Evolutionary conservation across 2,329 filamentous ascomycete species (phyloP).

Genomic region (Colletotrichum chrysophilum): DNA sequence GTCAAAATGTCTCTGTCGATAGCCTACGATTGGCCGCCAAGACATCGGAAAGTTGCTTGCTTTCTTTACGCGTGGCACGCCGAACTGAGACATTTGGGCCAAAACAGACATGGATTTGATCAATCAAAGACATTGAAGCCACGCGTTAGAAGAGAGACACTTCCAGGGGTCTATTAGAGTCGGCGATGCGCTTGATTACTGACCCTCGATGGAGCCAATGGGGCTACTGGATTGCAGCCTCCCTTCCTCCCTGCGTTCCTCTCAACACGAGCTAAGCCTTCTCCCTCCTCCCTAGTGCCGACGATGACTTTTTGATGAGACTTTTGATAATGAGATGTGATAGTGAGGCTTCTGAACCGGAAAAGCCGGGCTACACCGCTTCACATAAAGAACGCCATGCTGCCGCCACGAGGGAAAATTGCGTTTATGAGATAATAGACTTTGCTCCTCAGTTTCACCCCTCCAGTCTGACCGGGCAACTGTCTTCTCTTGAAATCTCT

Average conservation of each 20-base stretch:
- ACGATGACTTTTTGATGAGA: background rate
- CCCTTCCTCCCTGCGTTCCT: slow-evolving; percentile 18
- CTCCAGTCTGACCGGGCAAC: background rate
- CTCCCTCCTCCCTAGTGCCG: background rate
- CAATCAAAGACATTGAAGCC: slow-evolving; percentile 14
- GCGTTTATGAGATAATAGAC: background rate
- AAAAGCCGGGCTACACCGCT: background rate
- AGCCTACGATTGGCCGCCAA: background rate
- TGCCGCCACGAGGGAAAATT: background rate
- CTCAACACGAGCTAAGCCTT: slow-evolving; percentile 16
- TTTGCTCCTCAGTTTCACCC: background rate
- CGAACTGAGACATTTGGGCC: background rate
- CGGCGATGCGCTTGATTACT: slow-evolving; percentile 6
- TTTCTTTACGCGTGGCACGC: background rate
- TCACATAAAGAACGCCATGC: slow-evolving; percentile 2
- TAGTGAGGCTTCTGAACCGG: background rate
- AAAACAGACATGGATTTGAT: background rate
- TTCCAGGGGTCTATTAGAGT: background rate
- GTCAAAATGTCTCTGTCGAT: background rate
- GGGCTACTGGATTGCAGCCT: background rate
- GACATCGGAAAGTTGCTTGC: slow-evolving; percentile 9
- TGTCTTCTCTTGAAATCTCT: background rate
- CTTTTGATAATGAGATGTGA: background rate
- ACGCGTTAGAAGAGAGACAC: background rate
- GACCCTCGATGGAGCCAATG: background rate